Evolutionary conservation across 768 basidiomycete genomes (phyloP), one percentile per base, ranked within the genome.

Genomic region (Piloderma croceum): DNA sequence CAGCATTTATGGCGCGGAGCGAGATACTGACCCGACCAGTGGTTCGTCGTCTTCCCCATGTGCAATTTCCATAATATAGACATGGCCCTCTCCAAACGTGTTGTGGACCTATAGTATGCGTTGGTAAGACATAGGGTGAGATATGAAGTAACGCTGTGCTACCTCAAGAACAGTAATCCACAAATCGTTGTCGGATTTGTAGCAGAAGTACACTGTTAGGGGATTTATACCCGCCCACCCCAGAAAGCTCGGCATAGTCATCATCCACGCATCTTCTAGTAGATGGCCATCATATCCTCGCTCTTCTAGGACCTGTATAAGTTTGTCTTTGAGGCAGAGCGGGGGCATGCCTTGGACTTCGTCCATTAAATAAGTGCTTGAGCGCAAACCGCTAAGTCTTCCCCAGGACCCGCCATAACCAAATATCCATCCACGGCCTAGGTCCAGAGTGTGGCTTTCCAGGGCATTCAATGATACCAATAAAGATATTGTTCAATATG

Each of bases 171-270:
- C 65, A 13, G 69, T 57, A 17, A 70, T 44, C 59, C 67, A 69
- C 21, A 76, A 50, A 4, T 34, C 31, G 1, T 49, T 57, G 4
- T 53, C 43, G 12, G 44, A 36, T 31, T 63, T 53, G 52, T 85
- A 85, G 51, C 76, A 73, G 46, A 76, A 83, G 57, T 83, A 84
- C 19, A 81, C 75, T 1, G 77, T 77, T 31, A 85, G 59, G 0
- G 84, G 84, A 43, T 85, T 85, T 39, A 84, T 80, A 0, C 80
- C 84, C 52, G 82, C 78, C 38, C 68, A 73, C 0, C 83, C 83
- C 21, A 80, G 43, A 38, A 77, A 74, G 38, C 71, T 76, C 3
- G 83, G 83, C 78, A 84, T 83, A 3, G 83, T 82, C 60, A 86
- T 63, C 66, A 86, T 73, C 81, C 82, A 89, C 0, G 74, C 71